Conservation (phyloP, 2,329 filamentous ascomycete genomes). For the Xylariaceae sp. region DNA sequence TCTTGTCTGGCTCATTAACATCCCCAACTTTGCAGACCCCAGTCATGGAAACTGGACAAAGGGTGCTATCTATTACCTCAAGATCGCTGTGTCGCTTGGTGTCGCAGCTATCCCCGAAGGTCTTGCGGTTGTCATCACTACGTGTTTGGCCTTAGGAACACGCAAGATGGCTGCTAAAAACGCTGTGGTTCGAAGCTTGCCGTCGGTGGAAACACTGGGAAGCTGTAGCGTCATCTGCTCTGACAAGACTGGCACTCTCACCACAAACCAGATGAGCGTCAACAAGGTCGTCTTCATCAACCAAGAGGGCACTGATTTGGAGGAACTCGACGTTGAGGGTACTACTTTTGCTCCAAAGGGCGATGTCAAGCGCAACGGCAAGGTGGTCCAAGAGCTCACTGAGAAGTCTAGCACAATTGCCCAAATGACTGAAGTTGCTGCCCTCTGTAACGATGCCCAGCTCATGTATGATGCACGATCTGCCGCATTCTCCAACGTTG, state of each 20-base stretch:
- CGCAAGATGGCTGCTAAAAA: constrained; percentile 99
- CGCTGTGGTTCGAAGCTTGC: constrained; percentile 90
- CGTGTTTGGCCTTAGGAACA: constrained; percentile 90
- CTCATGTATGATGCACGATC: constrained; percentile 77
- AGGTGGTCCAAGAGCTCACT: constrained; percentile 63
- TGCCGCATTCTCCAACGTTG: constrained; percentile 73
- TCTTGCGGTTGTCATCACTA: constrained; percentile 97
- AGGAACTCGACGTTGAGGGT: constrained; percentile 85
- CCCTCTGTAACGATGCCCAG: constrained; percentile 84
- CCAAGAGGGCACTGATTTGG: constrained; percentile 67
- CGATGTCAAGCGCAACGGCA: constrained; percentile 64
- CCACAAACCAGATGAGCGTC: constrained; percentile 99
- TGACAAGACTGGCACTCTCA: constrained; percentile 97
- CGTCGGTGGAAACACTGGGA: constrained; percentile 94
- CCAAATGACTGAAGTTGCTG: constrained; percentile 69
- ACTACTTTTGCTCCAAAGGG: constrained; percentile 88
- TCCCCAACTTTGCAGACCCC: constrained; percentile 93
- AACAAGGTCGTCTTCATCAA: constrained; percentile 85
- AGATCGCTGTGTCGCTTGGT: constrained; percentile 97
- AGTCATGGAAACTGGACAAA: constrained; percentile 92
- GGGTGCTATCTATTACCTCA: constrained; percentile 98
- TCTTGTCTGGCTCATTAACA: constrained; percentile 97
- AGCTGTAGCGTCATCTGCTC: constrained; percentile 99
- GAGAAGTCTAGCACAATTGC: constrained; percentile 70
- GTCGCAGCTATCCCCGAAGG: constrained; percentile 98